A percentile compares a stretch with the other conserved stretches of the same genome.
Conservation (phyloP, 2,329 filamentous ascomycete genomes). For the Fonsecaea multimorphosa region DNA sequence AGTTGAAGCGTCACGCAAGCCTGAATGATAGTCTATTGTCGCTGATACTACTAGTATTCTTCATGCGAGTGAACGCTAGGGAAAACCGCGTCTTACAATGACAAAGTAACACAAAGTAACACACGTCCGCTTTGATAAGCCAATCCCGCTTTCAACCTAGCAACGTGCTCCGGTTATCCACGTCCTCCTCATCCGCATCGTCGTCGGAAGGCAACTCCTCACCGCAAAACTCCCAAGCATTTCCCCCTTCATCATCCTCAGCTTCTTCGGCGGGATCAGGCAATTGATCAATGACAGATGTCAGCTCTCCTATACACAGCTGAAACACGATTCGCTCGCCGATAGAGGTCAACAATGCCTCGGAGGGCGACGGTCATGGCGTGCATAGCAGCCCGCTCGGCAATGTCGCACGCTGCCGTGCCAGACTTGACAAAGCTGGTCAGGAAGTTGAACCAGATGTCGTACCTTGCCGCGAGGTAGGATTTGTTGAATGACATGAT, state of each 20-base stretch:
- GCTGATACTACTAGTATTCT: too few species aligned
- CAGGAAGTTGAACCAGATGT: not conserved
- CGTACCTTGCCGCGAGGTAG: not conserved
- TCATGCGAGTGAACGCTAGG: too few species aligned
- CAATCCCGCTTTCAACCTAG: too few species aligned
- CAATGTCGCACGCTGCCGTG: not conserved
- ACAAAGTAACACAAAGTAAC: too few species aligned
- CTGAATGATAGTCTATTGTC: too few species aligned
- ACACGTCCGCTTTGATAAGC: too few species aligned
- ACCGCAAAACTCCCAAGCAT: too few species aligned
- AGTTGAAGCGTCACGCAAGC: too few species aligned
- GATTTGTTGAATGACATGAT: not conserved
- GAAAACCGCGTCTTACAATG: too few species aligned
- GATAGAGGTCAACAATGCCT: not conserved
- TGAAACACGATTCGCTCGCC: not conserved
- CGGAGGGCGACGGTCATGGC: not conserved
- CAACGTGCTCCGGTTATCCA: too few species aligned
- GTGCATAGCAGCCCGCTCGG: not conserved
- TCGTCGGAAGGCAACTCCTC: too few species aligned
- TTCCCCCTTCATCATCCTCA: not conserved
- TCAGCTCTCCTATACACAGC: not conserved
- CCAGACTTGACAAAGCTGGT: not conserved
- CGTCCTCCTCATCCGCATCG: too few species aligned
- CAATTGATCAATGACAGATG: not conserved
- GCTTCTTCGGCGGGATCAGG: not conserved